Evolutionary conservation across 1,284 basidiomycete species (phyloP).

Genomic region (Rhodotorula mucilaginosa): DNA sequence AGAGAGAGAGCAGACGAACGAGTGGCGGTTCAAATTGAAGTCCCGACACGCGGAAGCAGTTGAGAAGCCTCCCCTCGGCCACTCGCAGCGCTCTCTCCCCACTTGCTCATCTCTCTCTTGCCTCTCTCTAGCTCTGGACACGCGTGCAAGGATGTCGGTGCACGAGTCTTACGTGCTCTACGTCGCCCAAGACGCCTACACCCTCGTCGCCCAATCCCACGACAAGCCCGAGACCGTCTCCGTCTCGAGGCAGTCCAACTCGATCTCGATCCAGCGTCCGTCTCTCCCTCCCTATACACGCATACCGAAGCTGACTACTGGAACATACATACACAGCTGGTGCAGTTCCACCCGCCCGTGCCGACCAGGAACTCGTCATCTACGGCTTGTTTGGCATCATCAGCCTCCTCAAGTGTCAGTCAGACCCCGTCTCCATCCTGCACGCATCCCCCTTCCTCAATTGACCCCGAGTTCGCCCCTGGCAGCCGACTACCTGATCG

Average conservation of each 20-base stretch:
- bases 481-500: conserved; percentile 85
- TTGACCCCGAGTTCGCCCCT: neutral
- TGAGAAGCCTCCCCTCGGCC: neutral
- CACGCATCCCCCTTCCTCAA: neutral
- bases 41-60: no score
- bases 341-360: conserved; percentile 48
- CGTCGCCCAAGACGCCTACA: conserved; percentile 37
- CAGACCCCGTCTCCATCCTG: neutral
- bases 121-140: neutral
- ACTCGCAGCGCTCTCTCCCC: neutral
- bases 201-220: conserved; percentile 39
- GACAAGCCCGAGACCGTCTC: conserved; percentile 48
- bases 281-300: neutral
- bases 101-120: neutral
- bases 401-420: conserved; percentile 72
- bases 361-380: conserved; percentile 54
- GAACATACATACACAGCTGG: conserved; percentile 34
- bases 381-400: conserved; percentile 86
- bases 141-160: conserved; percentile 12
- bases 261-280: conserved; percentile 51
- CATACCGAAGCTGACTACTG: no score
- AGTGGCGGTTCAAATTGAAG: neutral
- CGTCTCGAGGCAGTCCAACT: conserved; percentile 50
- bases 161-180: conserved; percentile 35
- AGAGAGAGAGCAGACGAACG: neutral